Conservation (phyloP, 2,329 filamentous ascomycete genomes). For the Ceratocystis smalleyi region DNA sequence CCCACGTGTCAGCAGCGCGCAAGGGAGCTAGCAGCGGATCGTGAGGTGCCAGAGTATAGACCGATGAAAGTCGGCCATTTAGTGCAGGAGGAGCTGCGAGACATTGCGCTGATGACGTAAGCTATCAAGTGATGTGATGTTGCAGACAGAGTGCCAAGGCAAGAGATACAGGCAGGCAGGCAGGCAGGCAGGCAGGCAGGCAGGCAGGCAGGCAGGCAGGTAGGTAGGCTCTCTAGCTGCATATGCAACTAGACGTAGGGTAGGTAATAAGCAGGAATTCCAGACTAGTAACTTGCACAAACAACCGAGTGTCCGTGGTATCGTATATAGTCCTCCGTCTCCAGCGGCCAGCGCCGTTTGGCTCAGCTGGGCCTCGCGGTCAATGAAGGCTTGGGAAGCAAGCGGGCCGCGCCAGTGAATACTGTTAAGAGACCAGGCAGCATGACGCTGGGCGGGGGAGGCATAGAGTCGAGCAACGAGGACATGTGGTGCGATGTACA, state of each 20-base stretch:
- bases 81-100: conserved; percentile 32
- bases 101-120: conserved; percentile 29
- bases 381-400: too few species aligned
- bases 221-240: too few species aligned
- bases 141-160: background rate
- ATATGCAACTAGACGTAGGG: background rate
- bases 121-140: background rate
- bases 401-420: too few species aligned
- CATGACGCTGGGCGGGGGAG: too few species aligned
- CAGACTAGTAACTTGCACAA: background rate
- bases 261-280: background rate
- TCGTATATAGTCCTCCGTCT: background rate
- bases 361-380: too few species aligned
- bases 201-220: too few species aligned
- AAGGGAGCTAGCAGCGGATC: conserved; percentile 36
- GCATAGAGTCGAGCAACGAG: too few species aligned
- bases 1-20: conserved; percentile 33
- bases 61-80: conserved; percentile 44
- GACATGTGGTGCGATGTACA: too few species aligned
- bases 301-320: background rate
- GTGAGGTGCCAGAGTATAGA: conserved; percentile 29
- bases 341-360: background rate
- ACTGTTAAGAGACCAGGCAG: too few species aligned
- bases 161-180: too few species aligned
- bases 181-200: too few species aligned